Evolutionary conservation across 148 eudicot genomes (phyloP).

Genomic region (Rhododendron kiyosumense): DNA sequence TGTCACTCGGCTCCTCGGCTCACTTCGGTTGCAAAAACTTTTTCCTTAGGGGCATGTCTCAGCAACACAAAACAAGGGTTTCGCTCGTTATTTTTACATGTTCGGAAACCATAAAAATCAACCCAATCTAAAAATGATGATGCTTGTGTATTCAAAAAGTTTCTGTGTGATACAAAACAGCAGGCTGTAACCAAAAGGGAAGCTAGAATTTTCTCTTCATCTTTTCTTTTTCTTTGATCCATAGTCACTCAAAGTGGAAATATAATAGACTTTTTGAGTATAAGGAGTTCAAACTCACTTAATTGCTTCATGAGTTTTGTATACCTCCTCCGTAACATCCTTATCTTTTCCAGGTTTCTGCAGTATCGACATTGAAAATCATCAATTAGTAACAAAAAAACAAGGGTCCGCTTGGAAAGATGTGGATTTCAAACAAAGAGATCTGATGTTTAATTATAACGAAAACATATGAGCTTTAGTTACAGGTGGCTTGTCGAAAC

Average conservation of each 20-base stretch:
- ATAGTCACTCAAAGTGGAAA: not conserved
- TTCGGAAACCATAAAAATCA: not conserved
- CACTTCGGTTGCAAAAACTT: too few relatives aligned
- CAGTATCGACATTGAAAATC: slow-evolving; percentile 12
- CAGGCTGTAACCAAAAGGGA: not conserved
- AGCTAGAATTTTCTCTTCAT: not conserved
- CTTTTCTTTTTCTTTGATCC: not conserved
- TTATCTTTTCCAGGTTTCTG: slow-evolving; percentile 56
- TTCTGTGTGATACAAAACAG: not conserved
- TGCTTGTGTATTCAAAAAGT: not conserved
- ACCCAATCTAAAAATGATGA: not conserved
- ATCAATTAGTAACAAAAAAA: not conserved
- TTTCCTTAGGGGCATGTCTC: too few relatives aligned
- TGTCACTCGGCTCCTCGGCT: not conserved
- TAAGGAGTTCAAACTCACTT: slow-evolving; percentile 49
- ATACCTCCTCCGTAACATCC: slow-evolving; percentile 72
- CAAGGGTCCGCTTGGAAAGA: not conserved
- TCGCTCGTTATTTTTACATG: not conserved
- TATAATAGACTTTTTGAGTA: not conserved
- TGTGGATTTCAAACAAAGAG: not conserved
- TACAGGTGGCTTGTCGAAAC: not conserved
- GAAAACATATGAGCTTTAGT: not conserved
- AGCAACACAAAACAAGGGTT: too few relatives aligned
- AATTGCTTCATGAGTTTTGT: slow-evolving; percentile 74
- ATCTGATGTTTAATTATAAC: not conserved